These are phyloP conservation scores for Syncephalastrum sp. DNA, from an alignment of 371 early-diverging fungal species.

Conservation along the genomic window DNA sequence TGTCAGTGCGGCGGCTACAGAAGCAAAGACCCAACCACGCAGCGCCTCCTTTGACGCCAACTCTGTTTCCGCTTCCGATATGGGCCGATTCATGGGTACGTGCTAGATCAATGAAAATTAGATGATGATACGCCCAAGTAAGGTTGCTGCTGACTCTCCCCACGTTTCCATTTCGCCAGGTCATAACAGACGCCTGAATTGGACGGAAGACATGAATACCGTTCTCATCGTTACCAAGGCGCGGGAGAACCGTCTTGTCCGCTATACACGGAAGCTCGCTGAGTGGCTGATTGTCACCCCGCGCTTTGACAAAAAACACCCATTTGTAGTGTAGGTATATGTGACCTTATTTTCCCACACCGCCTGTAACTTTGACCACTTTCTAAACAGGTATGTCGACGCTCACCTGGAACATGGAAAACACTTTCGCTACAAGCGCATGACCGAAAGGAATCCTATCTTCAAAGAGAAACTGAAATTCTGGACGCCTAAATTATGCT, in stretches of 20 bases:
- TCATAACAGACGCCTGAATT: conserved; percentile 5
- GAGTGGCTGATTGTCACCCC: conserved; percentile 70
- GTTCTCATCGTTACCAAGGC: conserved; percentile 85
- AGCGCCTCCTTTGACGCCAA: background rate
- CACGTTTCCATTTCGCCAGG: too few species aligned
- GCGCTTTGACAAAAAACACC: conserved; percentile 45
- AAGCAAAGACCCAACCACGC: conserved; percentile 1
- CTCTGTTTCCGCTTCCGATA: background rate
- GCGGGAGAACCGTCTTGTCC: conserved; percentile 69
- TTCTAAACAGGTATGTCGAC: conserved; percentile 56
- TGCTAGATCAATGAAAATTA: background rate
- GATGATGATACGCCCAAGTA: background rate
- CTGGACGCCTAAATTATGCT: conserved; percentile 79
- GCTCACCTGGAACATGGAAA: conserved; percentile 52
- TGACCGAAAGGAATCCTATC: conserved; percentile 40
- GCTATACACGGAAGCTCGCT: conserved; percentile 73
- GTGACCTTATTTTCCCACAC: conserved; percentile 1
- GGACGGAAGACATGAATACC: conserved; percentile 58
- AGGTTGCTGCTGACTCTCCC: too few species aligned
- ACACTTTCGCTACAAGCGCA: conserved; percentile 52
- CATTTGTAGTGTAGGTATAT: conserved; percentile 60
- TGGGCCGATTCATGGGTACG: background rate
- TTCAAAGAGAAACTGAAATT: conserved; percentile 55
- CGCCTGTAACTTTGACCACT: background rate
- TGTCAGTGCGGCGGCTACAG: conserved; percentile 1